Evolutionary conservation across 495 filamentous ascomycete species (phyloP), one percentile per base, ranked within the genome.

Genomic region (Aspergillus carlsbadensis): DNA sequence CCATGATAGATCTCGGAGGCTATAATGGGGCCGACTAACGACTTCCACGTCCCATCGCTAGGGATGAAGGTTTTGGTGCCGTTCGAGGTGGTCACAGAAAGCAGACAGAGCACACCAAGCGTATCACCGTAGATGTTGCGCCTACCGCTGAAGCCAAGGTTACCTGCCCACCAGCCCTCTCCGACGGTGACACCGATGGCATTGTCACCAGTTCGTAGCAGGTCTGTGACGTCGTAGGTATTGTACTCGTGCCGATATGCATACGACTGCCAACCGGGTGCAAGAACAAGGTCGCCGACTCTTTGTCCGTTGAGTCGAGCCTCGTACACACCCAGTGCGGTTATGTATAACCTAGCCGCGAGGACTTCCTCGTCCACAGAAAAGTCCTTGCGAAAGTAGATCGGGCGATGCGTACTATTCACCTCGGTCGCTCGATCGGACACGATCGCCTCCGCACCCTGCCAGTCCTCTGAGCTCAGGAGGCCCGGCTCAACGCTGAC

Each of bases 141-240:
- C 47, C 53, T 10, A 55, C 63, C 35, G 51, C 60, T 8, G 57
- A 69, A 37, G n/a, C 52, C 37, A n/a, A 82, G 61, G 22, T 74
- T 62, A 13, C 78, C 78, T 6, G 72, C 51, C 61, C 67, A 82
- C 81, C 81, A 84, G 0, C 80, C 81, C 31, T 82, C 80, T 4
- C 71, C 79, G 14, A 82, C 72, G 13, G 72, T 69, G 6, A 74
- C 72, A 0, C 70, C 76, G 43, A 84, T 63, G 0, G 61, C 70
- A 56, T 81, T 81, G 2, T 58, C 52, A 3, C 74, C 72, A 4
- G 57, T 10, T 5, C 63, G 24, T 3, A 80, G 41, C 0, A 70
- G 52, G 2, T 62, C 56, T 1, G 72, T 71, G 6, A 84, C 76
- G 59, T 84, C 78, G 44, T 75, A 79, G 0, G 75, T 75, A 33